These are phyloP conservation scores for Tuber borchii DNA, from an alignment of 495 filamentous ascomycete genomes.

Conservation along the genomic window DNA sequence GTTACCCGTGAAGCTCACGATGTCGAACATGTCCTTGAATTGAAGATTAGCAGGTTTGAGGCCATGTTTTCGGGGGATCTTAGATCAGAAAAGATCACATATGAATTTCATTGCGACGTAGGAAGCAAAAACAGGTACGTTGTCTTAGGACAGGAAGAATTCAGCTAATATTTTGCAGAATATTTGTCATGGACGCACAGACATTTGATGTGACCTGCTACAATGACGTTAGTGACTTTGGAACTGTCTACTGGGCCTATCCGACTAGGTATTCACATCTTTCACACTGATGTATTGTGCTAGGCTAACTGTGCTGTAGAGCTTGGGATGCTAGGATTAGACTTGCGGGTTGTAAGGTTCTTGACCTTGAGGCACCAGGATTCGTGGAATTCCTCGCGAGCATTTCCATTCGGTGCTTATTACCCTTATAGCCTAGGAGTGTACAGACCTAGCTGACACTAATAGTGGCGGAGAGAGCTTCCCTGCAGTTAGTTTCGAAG, in stretches of 20 bases:
- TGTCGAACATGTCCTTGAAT: conserved; percentile 27
- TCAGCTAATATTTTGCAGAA: conserved; percentile 10
- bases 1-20: conserved; percentile 34
- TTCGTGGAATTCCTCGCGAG: conserved; percentile 31
- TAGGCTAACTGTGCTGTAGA: conserved; percentile 15
- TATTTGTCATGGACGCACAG: conserved; percentile 29
- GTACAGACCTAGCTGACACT: not conserved
- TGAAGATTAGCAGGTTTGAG: conserved; percentile 33
- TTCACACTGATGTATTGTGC: no score
- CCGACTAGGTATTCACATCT: conserved; percentile 24
- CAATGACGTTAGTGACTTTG: conserved; percentile 28
- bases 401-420: conserved; percentile 28
- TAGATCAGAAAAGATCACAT: conserved; percentile 25
- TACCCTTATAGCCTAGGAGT: not conserved
- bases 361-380: conserved; percentile 25
- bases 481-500: conserved; percentile 26
- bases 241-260: conserved; percentile 26
- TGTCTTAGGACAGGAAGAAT: not conserved
- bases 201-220: conserved; percentile 32
- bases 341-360: conserved; percentile 21
- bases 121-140: conserved; percentile 33
- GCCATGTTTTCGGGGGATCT: conserved; percentile 28
- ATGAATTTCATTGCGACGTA: conserved; percentile 33
- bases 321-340: conserved; percentile 34
- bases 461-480: conserved; percentile 14